Conservation (phyloP, 371 early-diverging fungal species). For the Choanephora cucurbitarum region DNA sequence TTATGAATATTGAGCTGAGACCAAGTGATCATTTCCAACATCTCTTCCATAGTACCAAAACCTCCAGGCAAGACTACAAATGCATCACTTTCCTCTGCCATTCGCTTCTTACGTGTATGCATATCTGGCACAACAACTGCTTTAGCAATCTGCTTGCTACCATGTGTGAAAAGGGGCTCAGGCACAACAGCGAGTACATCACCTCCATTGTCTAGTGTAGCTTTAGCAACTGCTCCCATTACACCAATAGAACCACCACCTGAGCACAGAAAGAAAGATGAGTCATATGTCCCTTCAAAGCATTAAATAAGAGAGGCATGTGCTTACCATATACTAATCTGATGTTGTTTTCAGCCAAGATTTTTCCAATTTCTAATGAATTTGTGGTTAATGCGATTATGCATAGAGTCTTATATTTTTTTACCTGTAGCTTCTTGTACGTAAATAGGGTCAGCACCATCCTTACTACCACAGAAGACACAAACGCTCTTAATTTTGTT, state of each 20-base stretch:
- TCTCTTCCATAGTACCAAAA: conserved; percentile 84
- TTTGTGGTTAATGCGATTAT: not conserved
- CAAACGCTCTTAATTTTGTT: conserved; percentile 56
- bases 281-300: not conserved
- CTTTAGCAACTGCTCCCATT: conserved; percentile 81
- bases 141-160: conserved; percentile 57
- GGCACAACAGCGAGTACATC: conserved; percentile 74
- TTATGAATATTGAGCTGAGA: conserved; percentile 73
- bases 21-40: conserved; percentile 87
- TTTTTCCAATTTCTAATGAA: conserved; percentile 60
- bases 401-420: not conserved
- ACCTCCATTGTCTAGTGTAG: conserved; percentile 59
- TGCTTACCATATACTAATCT: conserved; percentile 77
- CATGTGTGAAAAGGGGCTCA: conserved; percentile 56
- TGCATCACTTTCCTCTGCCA: conserved; percentile 74
- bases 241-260: conserved; percentile 79
- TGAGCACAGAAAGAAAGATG: conserved; percentile 12
- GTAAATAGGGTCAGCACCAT: conserved; percentile 59
- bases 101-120: conserved; percentile 80
- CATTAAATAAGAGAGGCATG: not conserved
- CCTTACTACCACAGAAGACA: conserved; percentile 76
- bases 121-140: conserved; percentile 76
- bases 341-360: conserved; percentile 61
- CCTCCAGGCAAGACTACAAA: conserved; percentile 91
- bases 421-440: conserved; percentile 57